phyloP scores from a whole-genome alignment of 129 eudicot genomes.

The Sambucus nigra region DNA sequence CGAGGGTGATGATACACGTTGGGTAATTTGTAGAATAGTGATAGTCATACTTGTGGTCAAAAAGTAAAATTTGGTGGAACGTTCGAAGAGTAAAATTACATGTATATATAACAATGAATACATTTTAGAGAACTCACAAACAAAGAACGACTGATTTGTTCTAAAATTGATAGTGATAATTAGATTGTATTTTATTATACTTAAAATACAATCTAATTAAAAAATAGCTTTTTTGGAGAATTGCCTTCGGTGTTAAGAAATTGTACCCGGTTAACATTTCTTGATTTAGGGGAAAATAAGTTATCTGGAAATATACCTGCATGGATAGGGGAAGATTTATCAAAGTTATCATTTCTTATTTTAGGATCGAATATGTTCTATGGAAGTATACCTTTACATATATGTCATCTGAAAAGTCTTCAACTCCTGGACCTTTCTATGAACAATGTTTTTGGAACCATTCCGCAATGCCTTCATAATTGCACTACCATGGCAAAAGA shows the following conservation, averaged over 20 bases:
- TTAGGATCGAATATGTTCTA: slow-evolving; percentile 9
- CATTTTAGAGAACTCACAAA: no score
- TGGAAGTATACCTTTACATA: slow-evolving; percentile 17
- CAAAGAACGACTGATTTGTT: no score
- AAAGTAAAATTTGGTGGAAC: no score
- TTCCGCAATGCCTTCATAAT: slow-evolving; percentile 11
- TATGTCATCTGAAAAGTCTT: slow-evolving; percentile 11
- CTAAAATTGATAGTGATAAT: no score
- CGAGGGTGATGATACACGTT: no score
- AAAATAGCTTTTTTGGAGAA: slow-evolving; percentile 21
- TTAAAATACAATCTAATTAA: slow-evolving; percentile 7
- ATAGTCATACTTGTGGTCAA: no score
- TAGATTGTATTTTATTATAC: no score
- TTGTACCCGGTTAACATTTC: slow-evolving; percentile 1
- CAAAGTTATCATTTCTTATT: background rate
- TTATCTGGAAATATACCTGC: slow-evolving; percentile 16
- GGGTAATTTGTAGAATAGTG: no score
- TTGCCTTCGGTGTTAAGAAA: slow-evolving; percentile 17
- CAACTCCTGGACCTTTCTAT: slow-evolving; percentile 17
- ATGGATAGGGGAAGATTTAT: slow-evolving; percentile 17
- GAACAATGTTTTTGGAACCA: slow-evolving; percentile 8
- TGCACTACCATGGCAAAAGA: slow-evolving; percentile 1
- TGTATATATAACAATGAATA: no score
- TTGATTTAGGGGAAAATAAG: slow-evolving; percentile 18
- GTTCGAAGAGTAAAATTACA: no score